phyloP scores from a whole-genome alignment of 106 monocot genomes.

The Allium cepa region DNA sequence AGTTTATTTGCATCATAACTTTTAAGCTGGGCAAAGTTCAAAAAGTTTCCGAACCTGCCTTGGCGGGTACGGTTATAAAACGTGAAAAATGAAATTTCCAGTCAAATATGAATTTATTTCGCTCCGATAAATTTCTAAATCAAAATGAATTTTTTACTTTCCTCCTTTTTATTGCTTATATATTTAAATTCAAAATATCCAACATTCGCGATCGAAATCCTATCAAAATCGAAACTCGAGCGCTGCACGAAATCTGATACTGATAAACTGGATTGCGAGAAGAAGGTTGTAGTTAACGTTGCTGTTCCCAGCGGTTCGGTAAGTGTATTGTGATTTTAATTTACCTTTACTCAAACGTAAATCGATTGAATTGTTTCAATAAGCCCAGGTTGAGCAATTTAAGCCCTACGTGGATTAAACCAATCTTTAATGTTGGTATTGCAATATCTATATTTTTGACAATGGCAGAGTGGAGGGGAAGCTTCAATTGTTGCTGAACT shows the following conservation, averaged over 20 bases:
- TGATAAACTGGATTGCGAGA: slow-evolving; percentile 51
- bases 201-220: slow-evolving; percentile 34
- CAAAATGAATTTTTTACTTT: too few species aligned
- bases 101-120: too few species aligned
- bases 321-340: slow-evolving; percentile 1
- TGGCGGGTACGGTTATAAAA: too few species aligned
- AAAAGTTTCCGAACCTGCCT: too few species aligned
- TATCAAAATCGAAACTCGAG: slow-evolving; percentile 83
- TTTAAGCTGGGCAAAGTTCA: too few species aligned
- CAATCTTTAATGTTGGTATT: neutral
- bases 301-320: slow-evolving; percentile 95
- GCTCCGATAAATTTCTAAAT: too few species aligned
- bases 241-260: slow-evolving; percentile 48
- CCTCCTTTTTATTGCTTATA: too few species aligned
- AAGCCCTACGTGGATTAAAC: neutral
- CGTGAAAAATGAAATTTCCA: too few species aligned
- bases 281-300: slow-evolving; percentile 78
- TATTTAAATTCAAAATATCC: too few species aligned
- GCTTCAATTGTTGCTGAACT: slow-evolving; percentile 73
- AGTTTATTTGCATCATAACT: too few species aligned
- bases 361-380: too few species aligned
- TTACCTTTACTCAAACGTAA: neutral
- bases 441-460: too few species aligned
- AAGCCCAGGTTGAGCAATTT: neutral
- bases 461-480: slow-evolving; percentile 75